phyloP scores from a whole-genome alignment of 345 rosid species.

The Hypericum androsaemum region DNA sequence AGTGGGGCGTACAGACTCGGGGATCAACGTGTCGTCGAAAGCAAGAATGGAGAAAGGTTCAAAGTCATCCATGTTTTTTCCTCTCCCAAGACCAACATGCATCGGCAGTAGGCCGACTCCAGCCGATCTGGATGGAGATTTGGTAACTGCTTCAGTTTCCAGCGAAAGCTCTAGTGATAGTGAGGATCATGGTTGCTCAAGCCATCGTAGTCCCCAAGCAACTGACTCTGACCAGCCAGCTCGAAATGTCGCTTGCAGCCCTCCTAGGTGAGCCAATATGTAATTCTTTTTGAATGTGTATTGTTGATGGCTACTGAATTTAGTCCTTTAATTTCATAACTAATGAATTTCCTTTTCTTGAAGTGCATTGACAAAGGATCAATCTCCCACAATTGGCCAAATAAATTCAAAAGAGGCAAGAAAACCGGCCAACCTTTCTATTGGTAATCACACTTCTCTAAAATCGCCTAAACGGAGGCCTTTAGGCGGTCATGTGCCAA shows the following conservation, averaged over 20 bases:
- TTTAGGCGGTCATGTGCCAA: slow-evolving; percentile 43
- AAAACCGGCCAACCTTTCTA: slow-evolving; percentile 45
- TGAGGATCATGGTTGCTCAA: slow-evolving; percentile 53
- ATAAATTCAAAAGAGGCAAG: slow-evolving; percentile 45
- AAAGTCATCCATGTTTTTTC: slow-evolving; percentile 40
- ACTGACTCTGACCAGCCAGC: slow-evolving; percentile 63
- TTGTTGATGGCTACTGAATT: background rate
- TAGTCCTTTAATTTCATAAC: slow-evolving; percentile 13
- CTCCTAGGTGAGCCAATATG: slow-evolving; percentile 45
- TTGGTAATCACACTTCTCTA: slow-evolving; percentile 41
- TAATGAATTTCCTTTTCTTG: slow-evolving; percentile 12
- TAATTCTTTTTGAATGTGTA: background rate
- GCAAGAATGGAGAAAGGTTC: slow-evolving; percentile 35
- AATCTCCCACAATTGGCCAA: slow-evolving; percentile 22
- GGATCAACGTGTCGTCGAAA: slow-evolving; percentile 33
- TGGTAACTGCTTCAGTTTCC: slow-evolving; percentile 54
- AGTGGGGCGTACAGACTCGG: slow-evolving; percentile 39
- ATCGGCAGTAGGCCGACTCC: slow-evolving; percentile 35
- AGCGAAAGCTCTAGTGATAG: slow-evolving; percentile 57
- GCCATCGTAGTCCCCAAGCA: slow-evolving; percentile 54
- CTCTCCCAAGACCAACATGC: slow-evolving; percentile 54
- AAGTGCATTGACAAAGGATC: slow-evolving; percentile 49
- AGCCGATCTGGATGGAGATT: slow-evolving; percentile 43
- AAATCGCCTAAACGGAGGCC: slow-evolving; percentile 61
- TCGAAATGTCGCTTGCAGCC: slow-evolving; percentile 42